Base-by-base conservation (phyloP, 352 stramenopile genomes). In the Pythium brassicae region DNA sequence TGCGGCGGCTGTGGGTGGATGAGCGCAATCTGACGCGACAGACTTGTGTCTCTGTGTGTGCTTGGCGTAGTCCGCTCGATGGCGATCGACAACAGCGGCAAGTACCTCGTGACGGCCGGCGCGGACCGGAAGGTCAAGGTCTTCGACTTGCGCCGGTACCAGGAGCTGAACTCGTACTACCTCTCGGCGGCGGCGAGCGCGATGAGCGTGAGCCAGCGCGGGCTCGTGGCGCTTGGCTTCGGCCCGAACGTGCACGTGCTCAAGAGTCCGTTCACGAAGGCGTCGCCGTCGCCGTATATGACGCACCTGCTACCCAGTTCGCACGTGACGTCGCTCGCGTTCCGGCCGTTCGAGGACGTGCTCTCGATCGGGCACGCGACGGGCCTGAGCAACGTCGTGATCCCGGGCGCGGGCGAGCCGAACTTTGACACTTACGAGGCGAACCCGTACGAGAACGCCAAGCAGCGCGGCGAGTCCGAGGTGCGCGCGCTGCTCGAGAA, bases 361-460 rank as follows among this genome's bases (percentile, higher is more conserved):
- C 84, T 98, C 44, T 87, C 85, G 42, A 81, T 99, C 58, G 97
- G 97, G 29, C 97, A 99, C 66, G 54, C 82, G 0, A 80, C 77
- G 6, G 95, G 91, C 29, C 65, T 92, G 42, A 72, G 79, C 59
- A 92, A 81, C 42, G 74, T 95, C 20, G 75, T 99, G 55, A 96
- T 99, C 61, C 97, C 97, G 54, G 97, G 97, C 40, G 80, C 93
- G 20, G 97, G 97, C 46, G 97, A 99, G 71, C 87, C 97, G 12
- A 99, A 99, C 82, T 97, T 99, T 37, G 97, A 99, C 72, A 97
- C 96, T 22, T 98, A 97, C 63, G 97, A 98, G 63, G 95, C 96
- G 37, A 99, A 99, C 72, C 97, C 97, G 60, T 99, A 94, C 76
- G 80, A 98, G 68, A 98, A 96, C 66, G 85, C 74, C 48, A 98